Percentiles rank a stretch among this genome's conserved stretches.
Conservation (phyloP, 768 basidiomycete genomes). For the Glaciozyma antarctica region DNA sequence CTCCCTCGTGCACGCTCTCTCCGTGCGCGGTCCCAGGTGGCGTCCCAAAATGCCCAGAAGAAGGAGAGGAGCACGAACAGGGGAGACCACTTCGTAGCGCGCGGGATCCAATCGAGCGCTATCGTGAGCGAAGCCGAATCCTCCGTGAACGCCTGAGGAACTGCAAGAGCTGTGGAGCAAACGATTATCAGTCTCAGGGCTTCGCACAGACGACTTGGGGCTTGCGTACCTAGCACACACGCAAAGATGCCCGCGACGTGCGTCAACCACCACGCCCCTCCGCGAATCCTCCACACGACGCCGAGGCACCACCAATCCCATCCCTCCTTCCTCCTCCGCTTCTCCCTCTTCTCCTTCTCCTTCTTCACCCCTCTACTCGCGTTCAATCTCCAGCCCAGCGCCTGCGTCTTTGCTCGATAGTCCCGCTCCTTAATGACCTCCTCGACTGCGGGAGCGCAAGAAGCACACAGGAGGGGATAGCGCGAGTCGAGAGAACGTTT, state of each 20-base stretch:
- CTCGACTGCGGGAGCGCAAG: slow-evolving; percentile 68
- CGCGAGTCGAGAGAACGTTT: slow-evolving; percentile 62
- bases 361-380: slow-evolving; percentile 41
- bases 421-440: slow-evolving; percentile 69
- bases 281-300: slow-evolving; percentile 8
- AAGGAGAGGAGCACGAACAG: neutral
- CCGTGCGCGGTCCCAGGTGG: slow-evolving; percentile 12
- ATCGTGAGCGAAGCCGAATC: neutral
- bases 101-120: too few species aligned
- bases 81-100: neutral
- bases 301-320: slow-evolving; percentile 7
- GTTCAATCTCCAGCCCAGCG: slow-evolving; percentile 61
- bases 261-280: neutral
- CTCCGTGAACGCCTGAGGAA: neutral
- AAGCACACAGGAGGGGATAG: slow-evolving; percentile 75
- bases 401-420: slow-evolving; percentile 64
- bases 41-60: slow-evolving; percentile 24
- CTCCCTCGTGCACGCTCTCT: neutral
- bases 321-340: neutral
- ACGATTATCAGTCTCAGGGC: neutral
- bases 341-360: neutral
- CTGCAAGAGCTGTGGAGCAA: neutral
- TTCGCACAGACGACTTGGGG: neutral
- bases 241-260: neutral
- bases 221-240: neutral